Base-by-base conservation (phyloP, 2,329 filamentous ascomycete genomes). In the Rutstroemia sydowiana region DNA sequence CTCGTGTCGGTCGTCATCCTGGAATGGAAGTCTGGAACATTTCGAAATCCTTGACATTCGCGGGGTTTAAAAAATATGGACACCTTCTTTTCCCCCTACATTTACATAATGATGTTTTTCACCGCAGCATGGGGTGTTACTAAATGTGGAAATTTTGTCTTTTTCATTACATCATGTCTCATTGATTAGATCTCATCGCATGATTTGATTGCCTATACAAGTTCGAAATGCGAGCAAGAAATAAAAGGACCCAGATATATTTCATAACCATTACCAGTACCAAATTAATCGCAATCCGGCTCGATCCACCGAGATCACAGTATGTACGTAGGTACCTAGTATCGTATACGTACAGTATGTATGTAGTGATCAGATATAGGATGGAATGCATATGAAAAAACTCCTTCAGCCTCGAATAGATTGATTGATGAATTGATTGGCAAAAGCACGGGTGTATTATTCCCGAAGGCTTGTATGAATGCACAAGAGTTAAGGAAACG, bases 41-140 rank as follows among this genome's bases (percentile, higher is more conserved):
- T 21, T 49, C n/a, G 14, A 20, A n/a, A 30, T 31, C 26, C 14
- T 34, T 49, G 18, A 7, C n/a, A 32, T 39, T 51, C 36, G 23
- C 28, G 41, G 40, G 48, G 48, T 45, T 32, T 18, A 11, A 41
- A 21, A 41, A n/a, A n/a, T n/a, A n/a, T n/a, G n/a, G n/a, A n/a
- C n/a, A n/a, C n/a, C n/a, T n/a, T n/a, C n/a, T n/a, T n/a, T n/a
- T n/a, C n/a, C n/a, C n/a, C n/a, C n/a, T n/a, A n/a, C n/a, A n/a
- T n/a, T n/a, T n/a, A n/a, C 37, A 41, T 20, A 11, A 20, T 41
- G 37, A 41, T 23, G 21, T 20, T 10, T 18, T 11, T 41, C 37
- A 41, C 20, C 11, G 34, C 34, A 37, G 9, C 34, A 37, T 37
- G 34, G 34, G 34, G n/a, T 32, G 30, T 32, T 32, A 32, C 30